Evolutionary conservation across 257 asterid species (phyloP), one percentile per base, ranked within the genome.

Genomic region (Schizonepeta tenuifolia): DNA sequence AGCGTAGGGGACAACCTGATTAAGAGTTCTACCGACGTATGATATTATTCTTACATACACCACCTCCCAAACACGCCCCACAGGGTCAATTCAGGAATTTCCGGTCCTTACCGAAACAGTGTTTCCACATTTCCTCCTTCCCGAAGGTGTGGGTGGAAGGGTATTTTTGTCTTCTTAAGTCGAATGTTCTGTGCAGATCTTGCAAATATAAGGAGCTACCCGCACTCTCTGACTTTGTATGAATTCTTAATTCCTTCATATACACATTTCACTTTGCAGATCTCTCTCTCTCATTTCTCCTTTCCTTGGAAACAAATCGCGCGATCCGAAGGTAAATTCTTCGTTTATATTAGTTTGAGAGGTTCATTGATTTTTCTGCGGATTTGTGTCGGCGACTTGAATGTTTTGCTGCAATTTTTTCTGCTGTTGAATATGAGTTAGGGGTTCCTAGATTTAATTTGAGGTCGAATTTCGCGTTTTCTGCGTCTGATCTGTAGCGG

Each of bases 131-230:
- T 75, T 56, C 44, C 21, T 20, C 72, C 75, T 68, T 62, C 70
- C 49, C 57, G 73, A 69, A 75, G 20, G 33, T 63, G 72, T 50
- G 24, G 69, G 36, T 36, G 67, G 54, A 51, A 67, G 83, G 86
- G 71, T 15, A 53, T 15, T 55, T 12, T 58, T 2, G 86, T 75
- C 69, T 0, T 70, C 71, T 71, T 7, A 0, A 0, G 5, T 15
- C 3, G 0, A 41, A 6, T 62, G 33, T 31, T 5, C 40, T 67
- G 26, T 51, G 44, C 71, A 72, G 83, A 75, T 83, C 83, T 75
- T 75, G 83, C 67, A 38, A 40, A 81, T 81, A 75, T 69, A 84
- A 70, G 7, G 66, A 60, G 70, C 82, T 81, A 53, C 82, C 76
- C 80, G 85, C 80, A 76, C 51, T 74, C 65, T 81, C 82, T 70